Conservation (phyloP, 805 yeast species). For the Wickerhamiella domercqiae region DNA sequence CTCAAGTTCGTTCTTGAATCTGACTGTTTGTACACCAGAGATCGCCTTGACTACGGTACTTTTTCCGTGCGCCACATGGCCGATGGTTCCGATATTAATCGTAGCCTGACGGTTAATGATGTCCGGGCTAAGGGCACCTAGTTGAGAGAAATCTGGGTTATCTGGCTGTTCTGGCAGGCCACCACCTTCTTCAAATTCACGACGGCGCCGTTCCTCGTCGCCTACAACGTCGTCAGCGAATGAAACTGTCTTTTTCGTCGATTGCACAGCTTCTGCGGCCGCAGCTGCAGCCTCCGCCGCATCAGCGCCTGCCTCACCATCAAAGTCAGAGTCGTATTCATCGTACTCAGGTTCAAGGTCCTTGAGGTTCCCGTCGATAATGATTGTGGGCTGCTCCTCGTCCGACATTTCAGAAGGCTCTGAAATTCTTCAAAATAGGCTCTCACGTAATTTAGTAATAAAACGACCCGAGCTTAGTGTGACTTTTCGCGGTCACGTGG, state of each 20-base stretch:
- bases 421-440: neutral
- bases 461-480: too few relatives aligned
- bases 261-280: slow-evolving; percentile 10
- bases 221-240: slow-evolving; percentile 42
- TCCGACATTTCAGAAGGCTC: slow-evolving; percentile 10
- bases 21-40: slow-evolving; percentile 96
- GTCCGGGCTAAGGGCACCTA: slow-evolving; percentile 86
- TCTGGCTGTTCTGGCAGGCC: slow-evolving; percentile 95
- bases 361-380: slow-evolving; percentile 49
- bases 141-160: slow-evolving; percentile 61
- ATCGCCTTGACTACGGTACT: slow-evolving; percentile 89
- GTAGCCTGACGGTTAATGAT: slow-evolving; percentile 96
- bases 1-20: slow-evolving; percentile 97
- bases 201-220: slow-evolving; percentile 58
- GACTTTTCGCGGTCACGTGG: too few relatives aligned
- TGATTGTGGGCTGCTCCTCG: slow-evolving; percentile 52
- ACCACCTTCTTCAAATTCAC: slow-evolving; percentile 95
- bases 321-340: slow-evolving; percentile 27
- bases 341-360: slow-evolving; percentile 29
- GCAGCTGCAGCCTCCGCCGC: slow-evolving; percentile 18
- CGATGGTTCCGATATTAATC: slow-evolving; percentile 93
- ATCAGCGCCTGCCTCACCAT: slow-evolving; percentile 21
- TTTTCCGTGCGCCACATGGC: slow-evolving; percentile 89
- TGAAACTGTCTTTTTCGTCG: slow-evolving; percentile 54
- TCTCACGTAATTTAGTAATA: too few relatives aligned